These are phyloP conservation scores for Blastobotrys parvus DNA, from an alignment of 805 yeast species.

Conservation along the genomic window DNA sequence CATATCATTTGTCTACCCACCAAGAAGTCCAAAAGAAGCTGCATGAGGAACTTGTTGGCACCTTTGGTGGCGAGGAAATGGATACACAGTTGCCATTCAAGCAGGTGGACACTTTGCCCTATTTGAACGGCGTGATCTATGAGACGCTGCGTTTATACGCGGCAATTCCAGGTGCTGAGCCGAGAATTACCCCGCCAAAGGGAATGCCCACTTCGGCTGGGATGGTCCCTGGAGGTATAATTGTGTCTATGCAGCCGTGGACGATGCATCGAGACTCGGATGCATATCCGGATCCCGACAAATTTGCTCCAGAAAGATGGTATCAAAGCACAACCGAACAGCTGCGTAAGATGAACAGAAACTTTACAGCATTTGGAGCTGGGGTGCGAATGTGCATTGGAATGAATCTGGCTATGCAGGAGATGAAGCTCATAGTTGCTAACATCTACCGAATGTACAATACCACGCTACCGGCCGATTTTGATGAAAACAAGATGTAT, in stretches of 20 bases:
- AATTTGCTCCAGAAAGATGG: slow-evolving; percentile 61
- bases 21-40: slow-evolving; percentile 43
- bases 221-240: slow-evolving; percentile 45
- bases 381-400: slow-evolving; percentile 74
- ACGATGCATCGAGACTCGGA: slow-evolving; percentile 46
- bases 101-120: slow-evolving; percentile 46
- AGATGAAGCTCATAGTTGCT: slow-evolving; percentile 51
- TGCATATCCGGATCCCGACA: slow-evolving; percentile 45
- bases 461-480: slow-evolving; percentile 13
- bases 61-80: slow-evolving; percentile 21
- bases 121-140: slow-evolving; percentile 50
- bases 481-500: slow-evolving; percentile 43
- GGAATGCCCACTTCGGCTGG: slow-evolving; percentile 17
- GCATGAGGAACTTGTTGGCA: slow-evolving; percentile 36
- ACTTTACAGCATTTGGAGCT: slow-evolving; percentile 62
- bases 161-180: slow-evolving; percentile 70
- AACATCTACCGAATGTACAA: slow-evolving; percentile 33
- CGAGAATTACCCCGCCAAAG: slow-evolving; percentile 39
- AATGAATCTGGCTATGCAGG: slow-evolving; percentile 56
- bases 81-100: slow-evolving; percentile 26
- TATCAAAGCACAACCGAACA: slow-evolving; percentile 28
- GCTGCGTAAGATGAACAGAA: slow-evolving; percentile 38
- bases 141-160: slow-evolving; percentile 59
- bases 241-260: slow-evolving; percentile 59
- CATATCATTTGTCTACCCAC: slow-evolving; percentile 47